Evolutionary conservation across 2,329 filamentous ascomycete genomes (phyloP), one percentile per base, ranked within the genome.

Genomic region (Hypomyces perniciosus): DNA sequence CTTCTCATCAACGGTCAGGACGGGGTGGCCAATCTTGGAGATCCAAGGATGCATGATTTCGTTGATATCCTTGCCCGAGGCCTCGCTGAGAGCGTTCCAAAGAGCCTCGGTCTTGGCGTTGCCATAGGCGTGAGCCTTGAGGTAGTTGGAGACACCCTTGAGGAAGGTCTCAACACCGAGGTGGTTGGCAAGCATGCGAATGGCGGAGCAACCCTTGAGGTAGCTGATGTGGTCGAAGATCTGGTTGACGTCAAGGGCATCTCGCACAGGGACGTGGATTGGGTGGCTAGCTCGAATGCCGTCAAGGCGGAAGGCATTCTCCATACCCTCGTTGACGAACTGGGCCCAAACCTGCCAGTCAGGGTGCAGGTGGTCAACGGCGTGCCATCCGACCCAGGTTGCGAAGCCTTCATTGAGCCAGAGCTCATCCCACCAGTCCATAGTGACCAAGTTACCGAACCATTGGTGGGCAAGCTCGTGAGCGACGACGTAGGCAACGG

Each of bases 331-430:
- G 72, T 90, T 90, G 62, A 97, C 89, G 72, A 96, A 99, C 72
- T 96, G 91, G 52, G 88, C 86, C 93, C 93, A 99, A 31, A 97
- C 87, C 62, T 97, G 85, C 92, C 93, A 97, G 59, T 96, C 92
- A 3, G 93, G 93, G 69, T 97, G 89, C 50, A 97, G 82, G 65
- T 95, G 81, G 65, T 97, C 89, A 52, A 91, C 83, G 8, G 90
- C 91, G 54, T 91, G 80, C 92, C 92, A 99, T 47, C 92, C 93
- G 40, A 96, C 92, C 92, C 92, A 97, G 3, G 93, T 99, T 39
- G 93, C 93, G 65, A 99, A 99, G 9, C 91, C 91, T 70, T 97
- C 92, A 63, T 95, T 95, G 47, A 95, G 79, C 90, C 90, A 96
- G 38, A 93, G 79, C 72, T 95, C 88, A 65, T 86, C 89, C 89